Conservation (phyloP, 2,329 filamentous ascomycete genomes). For the Penicillium sp. region DNA sequence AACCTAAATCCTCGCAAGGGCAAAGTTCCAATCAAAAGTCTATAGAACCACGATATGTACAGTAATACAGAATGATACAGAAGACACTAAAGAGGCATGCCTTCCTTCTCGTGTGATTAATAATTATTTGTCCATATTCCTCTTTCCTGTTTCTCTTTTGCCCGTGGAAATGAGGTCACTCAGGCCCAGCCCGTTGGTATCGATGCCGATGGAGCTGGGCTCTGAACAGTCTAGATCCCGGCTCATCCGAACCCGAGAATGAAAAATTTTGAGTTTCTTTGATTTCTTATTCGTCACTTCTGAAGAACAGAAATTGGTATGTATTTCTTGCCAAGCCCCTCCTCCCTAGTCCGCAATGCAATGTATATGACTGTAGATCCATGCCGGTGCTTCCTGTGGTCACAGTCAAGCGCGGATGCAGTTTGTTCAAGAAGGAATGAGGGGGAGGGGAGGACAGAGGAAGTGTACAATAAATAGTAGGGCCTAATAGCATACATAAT, state of each 20-base stretch:
- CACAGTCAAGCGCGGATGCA: conserved; percentile 7
- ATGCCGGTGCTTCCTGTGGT: conserved; percentile 1
- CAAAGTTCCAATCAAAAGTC: neutral
- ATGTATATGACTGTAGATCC: conserved; percentile 16
- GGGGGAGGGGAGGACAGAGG: neutral
- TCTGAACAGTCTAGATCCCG: conserved; percentile 22
- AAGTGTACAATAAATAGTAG: neutral
- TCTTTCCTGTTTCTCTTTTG: neutral
- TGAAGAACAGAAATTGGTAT: neutral
- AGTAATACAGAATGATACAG: neutral
- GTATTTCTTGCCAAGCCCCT: conserved; percentile 12
- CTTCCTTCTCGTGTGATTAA: neutral
- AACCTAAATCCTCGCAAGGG: neutral
- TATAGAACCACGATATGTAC: neutral
- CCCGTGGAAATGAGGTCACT: conserved; percentile 22
- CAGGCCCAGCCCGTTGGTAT: conserved; percentile 3
- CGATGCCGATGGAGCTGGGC: conserved; percentile 10
- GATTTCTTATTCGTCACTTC: conserved; percentile 1
- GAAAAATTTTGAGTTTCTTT: neutral
- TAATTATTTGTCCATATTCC: neutral
- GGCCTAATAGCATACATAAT: neutral
- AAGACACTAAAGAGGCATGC: neutral
- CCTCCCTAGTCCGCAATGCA: neutral
- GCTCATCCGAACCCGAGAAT: conserved; percentile 23
- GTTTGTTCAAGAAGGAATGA: conserved; percentile 1